These are phyloP conservation scores for Anthostomella pinea DNA, from an alignment of 2,329 filamentous ascomycete genomes.

Conservation along the genomic window DNA sequence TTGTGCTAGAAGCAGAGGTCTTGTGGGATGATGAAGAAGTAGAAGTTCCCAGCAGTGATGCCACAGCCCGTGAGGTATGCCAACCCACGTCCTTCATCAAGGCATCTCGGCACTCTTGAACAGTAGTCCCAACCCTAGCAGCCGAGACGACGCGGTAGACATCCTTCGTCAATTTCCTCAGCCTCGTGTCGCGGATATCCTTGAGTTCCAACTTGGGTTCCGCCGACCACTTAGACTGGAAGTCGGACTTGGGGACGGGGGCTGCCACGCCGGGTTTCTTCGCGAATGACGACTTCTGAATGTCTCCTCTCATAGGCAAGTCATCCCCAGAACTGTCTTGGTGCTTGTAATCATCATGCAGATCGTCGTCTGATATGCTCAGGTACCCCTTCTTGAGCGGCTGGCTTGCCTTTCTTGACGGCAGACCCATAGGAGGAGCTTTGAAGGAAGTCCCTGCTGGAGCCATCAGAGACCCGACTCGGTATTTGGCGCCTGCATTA, in stretches of 20 bases:
- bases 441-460: constrained; percentile 72
- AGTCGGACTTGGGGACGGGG: constrained; percentile 11
- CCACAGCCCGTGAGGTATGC: constrained; percentile 27
- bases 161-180: constrained; percentile 29
- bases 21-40: background rate
- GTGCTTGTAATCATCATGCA: constrained; percentile 31
- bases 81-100: constrained; percentile 23
- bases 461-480: constrained; percentile 64
- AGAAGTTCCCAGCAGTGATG: constrained; percentile 15
- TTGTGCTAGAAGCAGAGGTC: background rate
- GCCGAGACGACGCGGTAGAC: constrained; percentile 29
- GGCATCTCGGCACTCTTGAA: constrained; percentile 29
- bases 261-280: constrained; percentile 18
- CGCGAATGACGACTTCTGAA: constrained; percentile 31
- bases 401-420: constrained; percentile 33
- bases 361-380: constrained; percentile 33
- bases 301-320: constrained; percentile 31
- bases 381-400: constrained; percentile 30
- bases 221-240: constrained; percentile 8
- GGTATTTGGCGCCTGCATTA: constrained; percentile 26
- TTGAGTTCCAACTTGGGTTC: constrained; percentile 24
- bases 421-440: constrained; percentile 41
- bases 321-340: constrained; percentile 33
- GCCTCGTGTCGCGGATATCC: constrained; percentile 30
- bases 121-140: constrained; percentile 22